These are phyloP conservation scores for Sclerospora graminicola DNA, from an alignment of 352 stramenopile genomes.

Conservation along the genomic window DNA sequence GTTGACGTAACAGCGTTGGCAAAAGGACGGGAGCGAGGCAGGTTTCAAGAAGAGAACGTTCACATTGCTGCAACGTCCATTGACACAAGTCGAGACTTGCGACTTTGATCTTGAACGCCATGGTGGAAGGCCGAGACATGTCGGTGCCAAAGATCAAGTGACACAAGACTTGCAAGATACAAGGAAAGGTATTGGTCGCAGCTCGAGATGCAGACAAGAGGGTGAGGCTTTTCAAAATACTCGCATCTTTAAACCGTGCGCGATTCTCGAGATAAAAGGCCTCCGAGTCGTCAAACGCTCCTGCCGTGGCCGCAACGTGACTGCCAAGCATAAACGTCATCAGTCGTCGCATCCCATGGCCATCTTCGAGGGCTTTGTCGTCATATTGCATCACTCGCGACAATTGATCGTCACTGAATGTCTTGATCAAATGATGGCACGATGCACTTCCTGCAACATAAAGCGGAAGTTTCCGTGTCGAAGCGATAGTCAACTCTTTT, in stretches of 20 bases:
- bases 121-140: constrained; percentile 27
- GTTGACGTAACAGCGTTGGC: constrained; percentile 45
- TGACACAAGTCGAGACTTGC: constrained; percentile 42
- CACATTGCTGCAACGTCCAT: constrained; percentile 47
- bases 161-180: constrained; percentile 64
- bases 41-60: constrained; percentile 27
- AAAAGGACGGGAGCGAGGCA: constrained; percentile 60
- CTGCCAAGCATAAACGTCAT: constrained; percentile 55
- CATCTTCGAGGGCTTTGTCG: constrained; percentile 31
- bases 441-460: constrained; percentile 52
- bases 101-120: constrained; percentile 56
- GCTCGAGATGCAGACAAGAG: constrained; percentile 41
- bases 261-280: constrained; percentile 36
- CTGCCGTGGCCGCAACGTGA: constrained; percentile 30
- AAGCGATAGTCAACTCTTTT: constrained; percentile 35
- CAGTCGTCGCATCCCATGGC: constrained; percentile 23
- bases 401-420: constrained; percentile 59
- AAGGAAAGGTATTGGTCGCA: constrained; percentile 43
- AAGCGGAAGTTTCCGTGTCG: constrained; percentile 29
- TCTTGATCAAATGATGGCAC: constrained; percentile 55
- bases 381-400: constrained; percentile 56
- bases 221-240: constrained; percentile 41
- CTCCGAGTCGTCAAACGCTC: constrained; percentile 28
- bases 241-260: constrained; percentile 38
- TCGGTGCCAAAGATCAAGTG: constrained; percentile 69